Percentiles rank a stretch among this genome's conserved stretches.
These are phyloP conservation scores for Phytopythium helicoides DNA, from an alignment of 352 stramenopile genomes.

Conservation along the genomic window DNA sequence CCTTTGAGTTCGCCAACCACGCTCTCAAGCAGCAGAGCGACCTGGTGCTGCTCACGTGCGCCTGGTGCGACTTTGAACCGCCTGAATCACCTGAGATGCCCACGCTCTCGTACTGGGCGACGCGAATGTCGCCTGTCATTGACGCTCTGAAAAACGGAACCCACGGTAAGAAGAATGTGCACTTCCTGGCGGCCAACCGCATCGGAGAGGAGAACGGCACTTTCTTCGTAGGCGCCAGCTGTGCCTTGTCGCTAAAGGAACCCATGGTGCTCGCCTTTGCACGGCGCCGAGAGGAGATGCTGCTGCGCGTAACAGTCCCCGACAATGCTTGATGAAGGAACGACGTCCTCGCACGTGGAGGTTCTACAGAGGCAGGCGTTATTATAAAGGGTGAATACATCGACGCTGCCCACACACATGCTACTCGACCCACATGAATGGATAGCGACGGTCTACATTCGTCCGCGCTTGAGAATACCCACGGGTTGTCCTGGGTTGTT, in stretches of 20 bases:
- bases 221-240: conserved; percentile 81
- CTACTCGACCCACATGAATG: conserved; percentile 53
- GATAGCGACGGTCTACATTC: conserved; percentile 47
- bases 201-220: conserved; percentile 76
- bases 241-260: conserved; percentile 60
- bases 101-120: conserved; percentile 75
- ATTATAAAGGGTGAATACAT: too few species aligned
- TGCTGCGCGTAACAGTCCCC: conserved; percentile 56
- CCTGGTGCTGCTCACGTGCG: conserved; percentile 78
- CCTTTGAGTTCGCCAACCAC: conserved; percentile 70
- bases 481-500: conserved; percentile 30
- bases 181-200: conserved; percentile 79
- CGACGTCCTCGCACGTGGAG: too few species aligned
- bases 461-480: conserved; percentile 55
- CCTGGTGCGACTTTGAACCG: conserved; percentile 78
- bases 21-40: conserved; percentile 50
- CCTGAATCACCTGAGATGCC: conserved; percentile 34
- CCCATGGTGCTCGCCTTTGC: conserved; percentile 47
- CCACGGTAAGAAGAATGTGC: conserved; percentile 54
- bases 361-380: too few species aligned
- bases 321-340: conserved; percentile 1
- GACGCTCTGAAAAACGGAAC: conserved; percentile 25
- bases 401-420: conserved; percentile 37
- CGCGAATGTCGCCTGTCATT: conserved; percentile 60
- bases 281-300: conserved; percentile 46